Conservation (phyloP, 176 grass and related monocot genomes). For the Lolium rigidum region DNA sequence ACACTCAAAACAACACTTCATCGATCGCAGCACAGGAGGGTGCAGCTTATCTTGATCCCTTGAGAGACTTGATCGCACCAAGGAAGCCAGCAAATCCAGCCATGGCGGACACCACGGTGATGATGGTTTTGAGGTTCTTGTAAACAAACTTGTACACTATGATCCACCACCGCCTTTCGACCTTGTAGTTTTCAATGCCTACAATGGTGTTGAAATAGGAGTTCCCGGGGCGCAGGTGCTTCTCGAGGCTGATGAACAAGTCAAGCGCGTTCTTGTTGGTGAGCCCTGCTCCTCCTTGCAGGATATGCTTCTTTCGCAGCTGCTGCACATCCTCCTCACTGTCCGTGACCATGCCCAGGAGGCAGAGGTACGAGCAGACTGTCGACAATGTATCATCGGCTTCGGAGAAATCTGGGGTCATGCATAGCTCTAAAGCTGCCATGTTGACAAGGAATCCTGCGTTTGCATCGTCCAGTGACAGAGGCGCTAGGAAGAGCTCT, state of each 20-base stretch:
- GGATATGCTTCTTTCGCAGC: conserved; percentile 8
- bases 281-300: conserved; percentile 21
- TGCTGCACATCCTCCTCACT: neutral
- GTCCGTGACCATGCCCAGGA: conserved; percentile 27
- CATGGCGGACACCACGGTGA: neutral
- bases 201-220: neutral
- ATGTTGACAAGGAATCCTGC: neutral
- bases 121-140: neutral
- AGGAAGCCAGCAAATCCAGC: neutral
- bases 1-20: neutral
- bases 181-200: neutral
- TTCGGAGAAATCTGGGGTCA: neutral
- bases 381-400: neutral
- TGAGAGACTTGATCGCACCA: neutral
- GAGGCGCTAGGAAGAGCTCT: conserved; percentile 1
- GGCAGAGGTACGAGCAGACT: conserved; percentile 5
- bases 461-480: neutral
- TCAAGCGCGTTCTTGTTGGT: neutral
- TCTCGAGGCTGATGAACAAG: neutral
- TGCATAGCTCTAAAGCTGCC: neutral
- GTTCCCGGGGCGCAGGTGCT: neutral
- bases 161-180: neutral
- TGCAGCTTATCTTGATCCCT: neutral
- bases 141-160: neutral
- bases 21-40: neutral